These are phyloP conservation scores for Ceratocystis albifundus DNA, from an alignment of 2,329 filamentous ascomycete species.

Conservation along the genomic window DNA sequence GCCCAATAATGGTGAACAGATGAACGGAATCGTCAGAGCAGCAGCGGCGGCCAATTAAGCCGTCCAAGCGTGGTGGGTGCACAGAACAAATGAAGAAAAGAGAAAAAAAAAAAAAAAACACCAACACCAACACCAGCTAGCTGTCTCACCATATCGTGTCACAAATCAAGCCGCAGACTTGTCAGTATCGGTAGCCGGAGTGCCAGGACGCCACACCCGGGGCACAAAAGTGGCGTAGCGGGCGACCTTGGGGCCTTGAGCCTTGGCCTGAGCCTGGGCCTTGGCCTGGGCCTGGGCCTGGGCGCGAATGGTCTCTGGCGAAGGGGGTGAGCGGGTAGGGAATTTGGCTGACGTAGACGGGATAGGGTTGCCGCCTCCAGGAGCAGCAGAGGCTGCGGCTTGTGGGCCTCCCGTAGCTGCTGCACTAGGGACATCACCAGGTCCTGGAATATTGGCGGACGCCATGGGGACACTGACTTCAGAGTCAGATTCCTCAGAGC, in stretches of 20 bases:
- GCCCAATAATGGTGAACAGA: neutral
- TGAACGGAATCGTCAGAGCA: neutral
- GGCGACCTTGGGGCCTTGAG: conserved; percentile 19
- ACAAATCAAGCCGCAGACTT: neutral
- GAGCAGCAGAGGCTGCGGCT: neutral
- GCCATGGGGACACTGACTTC: neutral
- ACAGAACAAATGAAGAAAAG: neutral
- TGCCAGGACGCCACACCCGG: conserved; percentile 13
- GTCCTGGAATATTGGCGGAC: neutral
- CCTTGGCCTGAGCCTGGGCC: conserved; percentile 2
- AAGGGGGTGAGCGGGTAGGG: conserved; percentile 12
- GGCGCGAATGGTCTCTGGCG: neutral
- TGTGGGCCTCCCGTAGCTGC: neutral
- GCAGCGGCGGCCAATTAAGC: neutral
- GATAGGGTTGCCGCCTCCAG: neutral
- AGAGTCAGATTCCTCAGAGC: conserved; percentile 3
- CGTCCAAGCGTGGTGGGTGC: neutral
- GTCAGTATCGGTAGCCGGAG: conserved; percentile 6
- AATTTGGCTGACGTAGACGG: neutral
- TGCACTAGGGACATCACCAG: neutral
- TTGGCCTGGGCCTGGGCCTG: conserved; percentile 5
- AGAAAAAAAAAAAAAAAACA: no score
- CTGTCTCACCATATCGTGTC: neutral
- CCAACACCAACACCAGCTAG: neutral
- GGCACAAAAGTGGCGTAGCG: conserved; percentile 20